Base-by-base conservation (phyloP, 148 eudicot genomes). In the Diospyros lotus region DNA sequence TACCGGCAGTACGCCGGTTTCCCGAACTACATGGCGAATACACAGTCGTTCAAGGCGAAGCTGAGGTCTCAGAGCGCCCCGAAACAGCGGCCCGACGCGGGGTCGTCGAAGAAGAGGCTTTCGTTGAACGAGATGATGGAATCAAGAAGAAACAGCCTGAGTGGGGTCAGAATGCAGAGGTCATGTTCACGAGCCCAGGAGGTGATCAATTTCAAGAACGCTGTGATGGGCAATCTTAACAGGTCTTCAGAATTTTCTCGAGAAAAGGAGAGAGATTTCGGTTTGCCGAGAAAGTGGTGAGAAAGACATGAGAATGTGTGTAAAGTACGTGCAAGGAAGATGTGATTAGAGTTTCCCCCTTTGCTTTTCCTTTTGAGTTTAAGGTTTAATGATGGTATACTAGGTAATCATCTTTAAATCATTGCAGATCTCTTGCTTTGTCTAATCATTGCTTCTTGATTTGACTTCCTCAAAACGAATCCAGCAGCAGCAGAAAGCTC, bases 1-100 rank as follows among this genome's bases (percentile, higher is more conserved):
- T 85, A 81, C 73, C 75, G 89, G 86, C 76, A 82, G 2, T 66
- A 82, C 65, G 58, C 83, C 13, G 84, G 84, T 60, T 78, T 51
- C 67, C 98, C 97, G 0, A 85, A 82, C 75, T 94, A 92, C 62
- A 94, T 94, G 98, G 88, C 90, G 0, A 82, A 86, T 55, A 94
- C 98, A 2, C 87, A 87, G 46, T 94, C 98, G 58, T 94, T 89
- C 72, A 73, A 79, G 59, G 98, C 96, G 15, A 94, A 94, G 82
- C 9, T 84, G 64, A 84, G 98, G 90, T 92, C 98, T 5, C 86
- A 92, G 5, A 94, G 98, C 53, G 96, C 96, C 3, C 98, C 98
- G 0, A 94, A 84, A 68, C 93, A 90, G 54, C 83, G 98, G 77
- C 98, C 95, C 4, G 98, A 91, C 82, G 76, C 84, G 84, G 87